phyloP scores from a whole-genome alignment of 257 asterid species.

The Rauvolfia tetraphylla region DNA sequence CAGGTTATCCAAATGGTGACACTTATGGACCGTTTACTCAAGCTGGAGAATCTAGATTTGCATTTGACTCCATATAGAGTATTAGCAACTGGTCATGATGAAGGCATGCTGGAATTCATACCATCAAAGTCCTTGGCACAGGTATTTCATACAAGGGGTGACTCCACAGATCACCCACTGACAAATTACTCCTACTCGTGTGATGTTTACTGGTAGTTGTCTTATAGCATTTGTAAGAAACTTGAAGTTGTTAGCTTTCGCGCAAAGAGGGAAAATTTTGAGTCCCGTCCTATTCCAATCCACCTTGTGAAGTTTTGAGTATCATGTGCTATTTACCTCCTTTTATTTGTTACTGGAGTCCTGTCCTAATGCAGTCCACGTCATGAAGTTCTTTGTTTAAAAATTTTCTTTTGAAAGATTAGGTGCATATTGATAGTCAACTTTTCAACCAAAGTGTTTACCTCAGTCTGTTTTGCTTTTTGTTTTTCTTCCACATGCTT shows the following conservation, averaged over 20 bases:
- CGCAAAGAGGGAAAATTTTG: not conserved
- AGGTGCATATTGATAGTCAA: not conserved
- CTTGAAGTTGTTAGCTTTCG: not conserved
- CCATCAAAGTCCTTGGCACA: slow-evolving; percentile 96
- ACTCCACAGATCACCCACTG: not conserved
- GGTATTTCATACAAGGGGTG: slow-evolving; percentile 38
- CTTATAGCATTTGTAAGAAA: not conserved
- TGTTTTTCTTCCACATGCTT: not conserved
- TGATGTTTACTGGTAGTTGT: not conserved
- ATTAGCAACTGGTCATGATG: slow-evolving; percentile 96
- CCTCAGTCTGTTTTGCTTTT: not conserved
- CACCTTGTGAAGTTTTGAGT: no score
- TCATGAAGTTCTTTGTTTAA: not conserved
- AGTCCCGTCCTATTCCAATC: no score
- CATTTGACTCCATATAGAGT: slow-evolving; percentile 95
- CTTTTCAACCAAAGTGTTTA: not conserved
- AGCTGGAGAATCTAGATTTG: slow-evolving; percentile 95
- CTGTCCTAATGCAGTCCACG: not conserved
- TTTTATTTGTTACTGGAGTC: not conserved
- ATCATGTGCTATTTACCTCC: not conserved
- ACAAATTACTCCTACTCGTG: not conserved
- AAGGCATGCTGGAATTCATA: slow-evolving; percentile 96
- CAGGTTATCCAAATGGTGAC: slow-evolving; percentile 99
- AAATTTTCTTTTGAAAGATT: not conserved
- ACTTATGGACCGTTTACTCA: slow-evolving; percentile 91